Percentiles rank a stretch among this genome's conserved stretches.
Evolutionary conservation across 2,329 filamentous ascomycete genomes (phyloP).

Genomic region (Nigrospora osmanthi): DNA sequence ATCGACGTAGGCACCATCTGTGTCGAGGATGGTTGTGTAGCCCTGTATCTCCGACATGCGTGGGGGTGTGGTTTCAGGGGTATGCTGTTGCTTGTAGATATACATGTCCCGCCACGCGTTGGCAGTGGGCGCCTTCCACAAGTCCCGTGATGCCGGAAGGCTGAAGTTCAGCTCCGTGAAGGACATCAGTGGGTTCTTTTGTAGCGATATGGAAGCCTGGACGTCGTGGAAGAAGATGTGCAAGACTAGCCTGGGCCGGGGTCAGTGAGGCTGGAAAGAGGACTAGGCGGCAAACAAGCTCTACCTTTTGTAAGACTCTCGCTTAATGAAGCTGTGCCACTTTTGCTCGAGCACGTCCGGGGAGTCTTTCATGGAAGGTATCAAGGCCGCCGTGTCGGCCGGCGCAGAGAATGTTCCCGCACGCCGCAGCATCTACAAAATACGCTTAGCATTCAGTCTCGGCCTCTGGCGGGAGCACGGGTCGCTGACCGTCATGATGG

Average conservation of each 20-base stretch:
- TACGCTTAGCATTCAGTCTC: too few species aligned
- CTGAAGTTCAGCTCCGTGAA: conserved; percentile 16
- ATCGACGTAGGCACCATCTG: conserved; percentile 15
- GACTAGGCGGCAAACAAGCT: neutral
- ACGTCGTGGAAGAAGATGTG: conserved; percentile 17
- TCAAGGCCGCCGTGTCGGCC: conserved; percentile 9
- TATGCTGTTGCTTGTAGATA: conserved; percentile 11
- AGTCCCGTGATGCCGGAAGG: conserved; percentile 14
- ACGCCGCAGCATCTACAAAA: conserved; percentile 39
- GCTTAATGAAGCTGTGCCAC: conserved; percentile 15
- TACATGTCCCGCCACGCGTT: conserved; percentile 16
- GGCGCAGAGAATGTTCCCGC: conserved; percentile 21
- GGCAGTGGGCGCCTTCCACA: conserved; percentile 16
- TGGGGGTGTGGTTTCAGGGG: conserved; percentile 9
- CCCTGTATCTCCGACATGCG: conserved; percentile 15
- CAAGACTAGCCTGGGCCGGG: conserved; percentile 11
- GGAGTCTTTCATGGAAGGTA: conserved; percentile 12
- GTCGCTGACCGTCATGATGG: conserved; percentile 34
- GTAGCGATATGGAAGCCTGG: conserved; percentile 14
- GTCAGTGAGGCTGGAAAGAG: neutral
- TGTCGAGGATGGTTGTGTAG: conserved; percentile 10
- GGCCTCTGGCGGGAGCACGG: too few species aligned
- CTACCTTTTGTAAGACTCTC: conserved; percentile 19
- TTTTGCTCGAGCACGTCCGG: conserved; percentile 13
- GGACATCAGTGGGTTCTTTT: conserved; percentile 13